A percentile compares a stretch with the other conserved stretches of the same genome.
Conservation (phyloP, 2,329 filamentous ascomycete genomes). For the Whalleya microplaca region DNA sequence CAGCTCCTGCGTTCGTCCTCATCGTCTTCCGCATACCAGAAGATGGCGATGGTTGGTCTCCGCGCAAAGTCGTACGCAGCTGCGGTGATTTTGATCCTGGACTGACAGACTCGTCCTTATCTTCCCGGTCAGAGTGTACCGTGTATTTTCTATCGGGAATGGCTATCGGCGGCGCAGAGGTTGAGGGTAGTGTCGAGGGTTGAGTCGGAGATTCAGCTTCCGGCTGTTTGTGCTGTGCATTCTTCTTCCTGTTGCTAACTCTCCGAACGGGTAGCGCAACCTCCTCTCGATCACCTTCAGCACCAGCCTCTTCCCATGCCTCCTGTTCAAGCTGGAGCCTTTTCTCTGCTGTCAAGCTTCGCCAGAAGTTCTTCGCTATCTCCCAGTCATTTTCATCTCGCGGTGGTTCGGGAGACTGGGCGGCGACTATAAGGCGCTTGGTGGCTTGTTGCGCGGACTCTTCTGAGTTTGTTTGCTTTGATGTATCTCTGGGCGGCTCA, state of each 20-base stretch:
- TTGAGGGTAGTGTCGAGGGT: slow-evolving; percentile 31
- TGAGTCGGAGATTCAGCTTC: slow-evolving; percentile 11
- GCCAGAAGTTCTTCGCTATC: slow-evolving; percentile 71
- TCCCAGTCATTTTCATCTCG: slow-evolving; percentile 62
- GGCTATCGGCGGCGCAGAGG: slow-evolving; percentile 15
- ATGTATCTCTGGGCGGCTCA: slow-evolving; percentile 11
- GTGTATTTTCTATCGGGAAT: slow-evolving; percentile 24
- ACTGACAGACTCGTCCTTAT: slow-evolving; percentile 27
- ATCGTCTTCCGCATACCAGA: slow-evolving; percentile 37
- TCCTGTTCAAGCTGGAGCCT: slow-evolving; percentile 65
- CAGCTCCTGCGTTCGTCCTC: slow-evolving; percentile 21
- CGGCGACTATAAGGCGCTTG: slow-evolving; percentile 2
- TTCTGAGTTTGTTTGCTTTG: slow-evolving; percentile 5
- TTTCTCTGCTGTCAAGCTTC: slow-evolving; percentile 64
- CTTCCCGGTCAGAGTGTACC: slow-evolving; percentile 34
- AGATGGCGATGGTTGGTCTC: slow-evolving; percentile 30
- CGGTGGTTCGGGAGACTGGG: neutral
- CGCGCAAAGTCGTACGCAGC: slow-evolving; percentile 54
- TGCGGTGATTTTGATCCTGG: slow-evolving; percentile 24
- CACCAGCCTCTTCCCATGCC: slow-evolving; percentile 55
- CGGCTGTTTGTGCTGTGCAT: slow-evolving; percentile 41
- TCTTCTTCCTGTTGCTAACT: slow-evolving; percentile 43
- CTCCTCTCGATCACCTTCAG: slow-evolving; percentile 50
- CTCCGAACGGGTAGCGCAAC: slow-evolving; percentile 31
- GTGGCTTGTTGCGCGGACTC: slow-evolving; percentile 23